Evolutionary conservation across 1,284 basidiomycete species (phyloP).

Genomic region (Mycena citricolor): DNA sequence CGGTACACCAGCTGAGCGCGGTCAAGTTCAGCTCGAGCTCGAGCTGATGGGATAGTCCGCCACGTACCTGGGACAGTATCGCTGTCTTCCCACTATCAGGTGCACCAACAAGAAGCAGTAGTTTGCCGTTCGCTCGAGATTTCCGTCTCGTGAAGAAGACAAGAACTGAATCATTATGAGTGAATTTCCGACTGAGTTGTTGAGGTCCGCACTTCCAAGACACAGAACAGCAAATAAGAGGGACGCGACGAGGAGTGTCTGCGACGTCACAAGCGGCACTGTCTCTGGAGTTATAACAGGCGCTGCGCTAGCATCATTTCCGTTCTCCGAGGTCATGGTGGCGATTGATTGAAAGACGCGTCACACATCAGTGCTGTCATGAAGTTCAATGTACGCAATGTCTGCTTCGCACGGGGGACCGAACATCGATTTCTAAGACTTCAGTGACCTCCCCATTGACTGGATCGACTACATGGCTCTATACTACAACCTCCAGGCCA

Average conservation of each 20-base stretch:
- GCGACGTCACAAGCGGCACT: too few relatives aligned
- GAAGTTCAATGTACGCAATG: too few relatives aligned
- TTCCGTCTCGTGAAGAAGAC: constrained; percentile 44
- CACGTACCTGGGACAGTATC: constrained; percentile 44
- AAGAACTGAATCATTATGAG: constrained; percentile 31
- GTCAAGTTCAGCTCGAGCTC: constrained; percentile 6
- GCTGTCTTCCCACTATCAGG: constrained; percentile 78
- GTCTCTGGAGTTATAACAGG: too few relatives aligned
- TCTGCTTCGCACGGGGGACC: too few relatives aligned
- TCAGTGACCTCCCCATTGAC: too few relatives aligned
- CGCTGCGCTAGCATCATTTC: too few relatives aligned
- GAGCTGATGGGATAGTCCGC: background rate
- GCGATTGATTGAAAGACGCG: too few relatives aligned
- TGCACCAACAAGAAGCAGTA: constrained; percentile 65
- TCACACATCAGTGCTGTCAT: too few relatives aligned
- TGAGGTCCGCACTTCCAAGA: constrained; percentile 32
- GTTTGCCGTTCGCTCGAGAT: constrained; percentile 49
- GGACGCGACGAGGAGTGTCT: constrained; percentile 28
- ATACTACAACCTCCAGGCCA: too few relatives aligned
- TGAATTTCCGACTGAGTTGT: constrained; percentile 7
- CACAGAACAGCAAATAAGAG: constrained; percentile 29
- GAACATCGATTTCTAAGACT: too few relatives aligned
- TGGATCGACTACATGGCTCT: too few relatives aligned
- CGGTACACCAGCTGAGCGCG: constrained; percentile 65
- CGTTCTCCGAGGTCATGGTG: too few relatives aligned